Base-by-base conservation (phyloP, 2,329 filamentous ascomycete species). In the Paramyrothecium roridum region DNA sequence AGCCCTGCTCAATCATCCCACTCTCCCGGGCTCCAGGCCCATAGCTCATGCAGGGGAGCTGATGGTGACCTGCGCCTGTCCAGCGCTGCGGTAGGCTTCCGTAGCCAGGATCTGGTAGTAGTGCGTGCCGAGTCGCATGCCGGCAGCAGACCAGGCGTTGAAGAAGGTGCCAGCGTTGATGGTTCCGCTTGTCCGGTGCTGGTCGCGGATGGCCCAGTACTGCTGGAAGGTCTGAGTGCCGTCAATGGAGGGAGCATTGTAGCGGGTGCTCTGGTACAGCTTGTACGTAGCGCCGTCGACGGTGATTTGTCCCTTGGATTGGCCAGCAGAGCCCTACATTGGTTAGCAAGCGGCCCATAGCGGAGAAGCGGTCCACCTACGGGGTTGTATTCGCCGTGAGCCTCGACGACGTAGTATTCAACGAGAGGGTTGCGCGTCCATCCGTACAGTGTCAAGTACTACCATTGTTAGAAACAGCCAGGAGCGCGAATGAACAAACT, bases 71-170 rank as follows among this genome's bases (percentile, higher is more conserved):
- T 59, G 64, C 53, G 76, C 68, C 52, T 63, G 68, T 12, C 78
- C 77, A 53, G 67, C 71, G 66, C 75, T 78, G 54, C 72, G 67
- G 65, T 80, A 79, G 7, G 76, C 78, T 64, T 80, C 78, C 3
- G 75, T 78, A 16, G 77, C 78, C 11, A 80, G 64, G 57, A 81
- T 79, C 72, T 76, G 73, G 66, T 81, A 81, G 64, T 80, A 69
- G 58, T 74, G 72, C 50, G 64, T 70, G 1, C 78, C 79, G n/a
- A 81, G 60, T 45, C 65, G 71, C 67, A 79, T 67, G 16, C 77
- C 77, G 20, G 65, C 60, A 55, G 69, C 67, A 30, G 65, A 66
- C 80, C 80, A 82, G 10, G 78, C 78, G 59, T 76, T 69, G 60
- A 82, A 80, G 65, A 81, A 77, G 57, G 73, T 76, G 34, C 64